Evolutionary conservation across 257 asterid species (phyloP).

Genomic region (Eustoma russellianum): DNA sequence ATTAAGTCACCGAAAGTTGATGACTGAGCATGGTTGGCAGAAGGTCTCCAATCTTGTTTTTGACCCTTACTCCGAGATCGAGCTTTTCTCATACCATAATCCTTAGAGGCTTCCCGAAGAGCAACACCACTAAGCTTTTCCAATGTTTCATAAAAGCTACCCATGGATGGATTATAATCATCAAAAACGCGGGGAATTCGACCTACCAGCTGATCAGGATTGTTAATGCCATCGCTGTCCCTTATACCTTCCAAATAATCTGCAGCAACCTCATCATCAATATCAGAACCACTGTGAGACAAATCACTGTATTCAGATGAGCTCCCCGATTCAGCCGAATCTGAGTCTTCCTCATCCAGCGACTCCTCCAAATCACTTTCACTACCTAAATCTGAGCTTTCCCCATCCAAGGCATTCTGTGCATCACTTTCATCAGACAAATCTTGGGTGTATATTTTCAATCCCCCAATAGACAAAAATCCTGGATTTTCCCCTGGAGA

Average conservation of each 20-base stretch:
- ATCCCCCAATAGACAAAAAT: constrained; percentile 65
- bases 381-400: constrained; percentile 28
- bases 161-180: constrained; percentile 23
- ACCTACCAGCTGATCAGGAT: constrained; percentile 51
- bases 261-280: constrained; percentile 80
- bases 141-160: constrained; percentile 37
- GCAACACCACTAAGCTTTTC: constrained; percentile 65
- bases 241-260: constrained; percentile 88
- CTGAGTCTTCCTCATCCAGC: constrained; percentile 32
- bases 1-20: constrained; percentile 50
- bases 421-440: constrained; percentile 39
- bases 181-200: constrained; percentile 25
- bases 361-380: constrained; percentile 40
- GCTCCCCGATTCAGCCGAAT: background rate
- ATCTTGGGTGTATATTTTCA: constrained; percentile 71
- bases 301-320: constrained; percentile 16
- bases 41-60: constrained; percentile 19
- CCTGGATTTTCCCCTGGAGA: constrained; percentile 46
- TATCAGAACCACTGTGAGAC: constrained; percentile 56
- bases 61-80: constrained; percentile 29
- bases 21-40: constrained; percentile 23
- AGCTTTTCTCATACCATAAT: constrained; percentile 50
- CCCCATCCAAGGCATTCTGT: constrained; percentile 38
- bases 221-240: constrained; percentile 32
- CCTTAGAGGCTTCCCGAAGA: constrained; percentile 78